A percentile compares a stretch with the other conserved stretches of the same genome.
Evolutionary conservation across 306 rosid genomes (phyloP).

Genomic region (Adenanthera pavonina): DNA sequence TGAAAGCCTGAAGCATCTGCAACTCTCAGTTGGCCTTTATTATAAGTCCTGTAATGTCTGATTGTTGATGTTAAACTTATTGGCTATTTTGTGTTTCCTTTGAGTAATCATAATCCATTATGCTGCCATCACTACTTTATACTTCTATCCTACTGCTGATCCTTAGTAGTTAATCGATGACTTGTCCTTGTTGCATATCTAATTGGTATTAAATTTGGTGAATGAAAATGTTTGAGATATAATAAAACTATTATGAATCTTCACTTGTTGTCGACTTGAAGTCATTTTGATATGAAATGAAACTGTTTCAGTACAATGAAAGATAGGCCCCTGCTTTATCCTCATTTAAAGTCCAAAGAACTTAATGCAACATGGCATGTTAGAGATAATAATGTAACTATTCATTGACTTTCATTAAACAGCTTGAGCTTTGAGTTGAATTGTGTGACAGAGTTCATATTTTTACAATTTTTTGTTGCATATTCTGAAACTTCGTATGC

Average conservation of each 20-base stretch:
- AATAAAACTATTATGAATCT: too few relatives aligned
- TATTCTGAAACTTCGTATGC: slow-evolving; percentile 21
- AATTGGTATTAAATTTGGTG: neutral
- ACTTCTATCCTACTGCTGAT: neutral
- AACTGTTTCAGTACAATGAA: neutral
- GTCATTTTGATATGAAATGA: too few relatives aligned
- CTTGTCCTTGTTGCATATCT: neutral
- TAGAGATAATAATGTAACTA: neutral
- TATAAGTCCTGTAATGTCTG: neutral
- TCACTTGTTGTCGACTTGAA: too few relatives aligned
- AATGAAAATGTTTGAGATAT: neutral
- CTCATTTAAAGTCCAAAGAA: neutral
- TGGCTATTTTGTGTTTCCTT: too few relatives aligned
- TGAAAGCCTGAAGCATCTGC: neutral
- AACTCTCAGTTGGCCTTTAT: neutral
- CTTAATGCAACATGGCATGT: neutral
- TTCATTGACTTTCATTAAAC: neutral
- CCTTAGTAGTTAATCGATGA: neutral
- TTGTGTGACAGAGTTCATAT: neutral
- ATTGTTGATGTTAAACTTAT: too few relatives aligned
- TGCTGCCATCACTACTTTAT: neutral
- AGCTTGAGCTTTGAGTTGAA: neutral
- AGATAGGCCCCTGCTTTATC: neutral
- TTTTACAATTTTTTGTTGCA: neutral
- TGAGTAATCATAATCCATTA: too few relatives aligned